Base-by-base conservation (phyloP, 495 filamentous ascomycete genomes). In the Apiosordaria backusii region DNA sequence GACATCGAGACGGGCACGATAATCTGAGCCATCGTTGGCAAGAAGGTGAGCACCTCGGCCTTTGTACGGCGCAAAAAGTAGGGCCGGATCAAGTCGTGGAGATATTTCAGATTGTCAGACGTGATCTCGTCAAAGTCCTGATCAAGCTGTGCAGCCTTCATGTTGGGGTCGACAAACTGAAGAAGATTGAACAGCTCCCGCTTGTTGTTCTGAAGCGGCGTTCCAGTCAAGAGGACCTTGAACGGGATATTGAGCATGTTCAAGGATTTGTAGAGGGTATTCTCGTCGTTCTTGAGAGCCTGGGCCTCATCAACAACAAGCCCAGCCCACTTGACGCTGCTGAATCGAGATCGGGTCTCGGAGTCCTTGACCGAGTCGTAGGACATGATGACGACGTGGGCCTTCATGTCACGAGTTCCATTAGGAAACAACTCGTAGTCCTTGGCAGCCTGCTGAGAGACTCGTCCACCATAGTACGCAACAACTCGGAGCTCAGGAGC, bases 261-360 rank as follows among this genome's bases (percentile, higher is more conserved):
- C 15, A 99, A 82, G 4, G 89, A 85, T 58, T 80, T 81, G 75
- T 97, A 97, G 4, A 97, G 87, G 10, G 86, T 79, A 53, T 89
- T 93, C 71, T 89, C 87, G 70, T 97, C 93, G 67, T 95, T 98
- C 76, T 99, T 99, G 58, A 99, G 81, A 4, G 96, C 88, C 71
- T 99, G 96, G 15, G 95, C 96, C 80, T 99, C 96, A 71, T 99
- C 96, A 13, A 98, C 92, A 50, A 99, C 84, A 29, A 99, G 78
- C 4, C 90, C 94, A 59, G 88, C 88, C 96, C 96, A 99, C 22
- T 86, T 87, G 21, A 94, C 84, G 21, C 72, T 78, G 7, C 80
- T 79, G 65, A 98, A 90, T 21, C 89, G 83, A 35, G 71, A 77
- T 21, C 82, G 82, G 53, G 86, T 87, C 61, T 85, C 85, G 2